Evolutionary conservation across 2,329 filamentous ascomycete genomes (phyloP).

Genomic region (Sporothrix brunneoviolacea): DNA sequence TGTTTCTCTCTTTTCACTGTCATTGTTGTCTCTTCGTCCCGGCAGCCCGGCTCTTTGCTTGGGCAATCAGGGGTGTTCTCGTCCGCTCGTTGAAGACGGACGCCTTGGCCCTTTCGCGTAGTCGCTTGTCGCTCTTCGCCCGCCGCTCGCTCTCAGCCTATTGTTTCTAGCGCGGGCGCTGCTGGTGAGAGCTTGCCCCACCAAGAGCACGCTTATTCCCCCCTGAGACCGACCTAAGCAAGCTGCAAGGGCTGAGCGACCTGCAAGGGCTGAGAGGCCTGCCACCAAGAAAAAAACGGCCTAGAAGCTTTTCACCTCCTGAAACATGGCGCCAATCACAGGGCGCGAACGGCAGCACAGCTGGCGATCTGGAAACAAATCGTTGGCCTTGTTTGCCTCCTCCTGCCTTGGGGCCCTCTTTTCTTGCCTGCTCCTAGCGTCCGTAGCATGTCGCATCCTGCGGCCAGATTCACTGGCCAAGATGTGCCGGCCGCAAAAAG

Average conservation of each 20-base stretch:
- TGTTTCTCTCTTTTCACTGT: too few species aligned
- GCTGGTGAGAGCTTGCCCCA: constrained; percentile 4
- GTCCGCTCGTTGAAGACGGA: too few species aligned
- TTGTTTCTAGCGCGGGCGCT: not conserved
- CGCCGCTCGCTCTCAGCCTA: constrained; percentile 4
- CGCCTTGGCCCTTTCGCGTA: not conserved
- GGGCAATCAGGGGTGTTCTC: too few species aligned
- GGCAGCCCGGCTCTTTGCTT: too few species aligned
- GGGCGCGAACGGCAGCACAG: not conserved
- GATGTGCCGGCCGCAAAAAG: constrained; percentile 4
- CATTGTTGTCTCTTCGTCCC: too few species aligned
- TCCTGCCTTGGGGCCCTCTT: not conserved
- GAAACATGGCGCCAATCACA: constrained; percentile 17
- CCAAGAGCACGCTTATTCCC: not conserved
- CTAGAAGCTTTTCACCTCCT: constrained; percentile 4
- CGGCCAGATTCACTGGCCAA: constrained; percentile 2
- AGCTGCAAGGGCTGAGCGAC: not conserved
- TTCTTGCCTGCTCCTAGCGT: not conserved
- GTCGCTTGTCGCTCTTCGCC: not conserved
- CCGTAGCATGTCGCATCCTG: constrained; percentile 1
- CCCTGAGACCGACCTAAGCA: not conserved
- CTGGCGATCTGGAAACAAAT: constrained; percentile 13
- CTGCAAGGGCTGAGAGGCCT: not conserved
- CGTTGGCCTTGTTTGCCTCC: not conserved
- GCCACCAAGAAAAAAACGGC: not conserved